Percentiles rank a stretch among this genome's conserved stretches.
Evolutionary conservation across 2,329 filamentous ascomycete genomes (phyloP).

Genomic region (Atkinsonella hypoxylon): DNA sequence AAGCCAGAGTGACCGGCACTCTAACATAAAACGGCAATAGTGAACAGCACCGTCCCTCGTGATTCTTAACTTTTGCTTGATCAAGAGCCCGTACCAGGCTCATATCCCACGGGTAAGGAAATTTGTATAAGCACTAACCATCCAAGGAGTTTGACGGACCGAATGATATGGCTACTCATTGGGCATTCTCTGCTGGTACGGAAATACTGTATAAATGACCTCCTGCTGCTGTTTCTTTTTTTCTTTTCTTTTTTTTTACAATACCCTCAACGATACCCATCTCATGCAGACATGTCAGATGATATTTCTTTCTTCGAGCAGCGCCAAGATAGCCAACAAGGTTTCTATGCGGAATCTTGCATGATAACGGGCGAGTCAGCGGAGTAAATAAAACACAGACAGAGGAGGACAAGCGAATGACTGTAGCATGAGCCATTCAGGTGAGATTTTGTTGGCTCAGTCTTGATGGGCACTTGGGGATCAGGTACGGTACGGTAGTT

Average conservation of each 20-base stretch:
- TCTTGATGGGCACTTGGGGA: background rate
- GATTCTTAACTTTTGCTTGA: background rate
- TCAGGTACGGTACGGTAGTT: too few relatives aligned
- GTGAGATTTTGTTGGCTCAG: background rate
- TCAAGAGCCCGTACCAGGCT: background rate
- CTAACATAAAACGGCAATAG: background rate
- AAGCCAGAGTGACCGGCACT: background rate
- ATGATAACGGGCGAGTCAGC: background rate
- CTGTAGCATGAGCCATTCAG: background rate
- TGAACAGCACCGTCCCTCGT: background rate
- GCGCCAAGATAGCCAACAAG: background rate
- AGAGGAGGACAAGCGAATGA: background rate
- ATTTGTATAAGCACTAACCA: constrained; percentile 1
- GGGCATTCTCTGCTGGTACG: background rate
- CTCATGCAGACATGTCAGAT: background rate
- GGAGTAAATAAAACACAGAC: background rate
- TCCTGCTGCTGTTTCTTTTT: background rate
- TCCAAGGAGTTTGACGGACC: background rate
- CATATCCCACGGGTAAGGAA: background rate
- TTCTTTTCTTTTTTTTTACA: too few relatives aligned
- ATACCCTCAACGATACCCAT: background rate
- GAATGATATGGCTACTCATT: background rate
- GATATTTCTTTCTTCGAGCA: background rate
- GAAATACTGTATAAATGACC: background rate
- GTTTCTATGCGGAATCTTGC: background rate